These are phyloP conservation scores for Nelumbo lutea DNA, from an alignment of 164 flowering plant species.

Conservation along the genomic window DNA sequence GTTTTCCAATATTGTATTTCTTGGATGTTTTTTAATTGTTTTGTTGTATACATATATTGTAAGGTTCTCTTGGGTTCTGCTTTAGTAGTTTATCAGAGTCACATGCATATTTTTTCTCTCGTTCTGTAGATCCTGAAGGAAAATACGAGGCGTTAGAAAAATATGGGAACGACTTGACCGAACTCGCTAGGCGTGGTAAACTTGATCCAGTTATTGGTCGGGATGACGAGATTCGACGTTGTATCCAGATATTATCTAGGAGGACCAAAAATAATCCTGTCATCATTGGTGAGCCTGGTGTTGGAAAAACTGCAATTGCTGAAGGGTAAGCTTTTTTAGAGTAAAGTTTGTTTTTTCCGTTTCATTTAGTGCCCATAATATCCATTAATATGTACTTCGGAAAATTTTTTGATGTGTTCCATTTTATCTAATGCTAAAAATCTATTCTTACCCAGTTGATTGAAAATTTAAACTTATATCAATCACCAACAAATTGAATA, in stretches of 20 bases:
- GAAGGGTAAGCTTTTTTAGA: slow-evolving; percentile 65
- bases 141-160: slow-evolving; percentile 87
- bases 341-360: not conserved
- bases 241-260: slow-evolving; percentile 86
- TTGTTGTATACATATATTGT: not conserved
- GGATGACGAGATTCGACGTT: slow-evolving; percentile 97
- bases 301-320: slow-evolving; percentile 98
- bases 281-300: slow-evolving; percentile 98
- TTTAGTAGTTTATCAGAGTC: not conserved
- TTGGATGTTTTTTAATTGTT: too few relatives aligned
- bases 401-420: too few relatives aligned
- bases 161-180: slow-evolving; percentile 92
- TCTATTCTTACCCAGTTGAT: too few relatives aligned
- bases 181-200: slow-evolving; percentile 91
- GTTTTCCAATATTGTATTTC: not conserved
- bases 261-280: slow-evolving; percentile 98
- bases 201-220: slow-evolving; percentile 98
- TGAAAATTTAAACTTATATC: too few relatives aligned
- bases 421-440: too few relatives aligned
- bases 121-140: slow-evolving; percentile 80
- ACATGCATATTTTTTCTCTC: slow-evolving; percentile 1
- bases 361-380: not conserved
- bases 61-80: not conserved
- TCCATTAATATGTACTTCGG: too few relatives aligned
- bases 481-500: too few relatives aligned